Conservation (phyloP, 2,329 filamentous ascomycete genomes). For the Claviceps spartinae region DNA sequence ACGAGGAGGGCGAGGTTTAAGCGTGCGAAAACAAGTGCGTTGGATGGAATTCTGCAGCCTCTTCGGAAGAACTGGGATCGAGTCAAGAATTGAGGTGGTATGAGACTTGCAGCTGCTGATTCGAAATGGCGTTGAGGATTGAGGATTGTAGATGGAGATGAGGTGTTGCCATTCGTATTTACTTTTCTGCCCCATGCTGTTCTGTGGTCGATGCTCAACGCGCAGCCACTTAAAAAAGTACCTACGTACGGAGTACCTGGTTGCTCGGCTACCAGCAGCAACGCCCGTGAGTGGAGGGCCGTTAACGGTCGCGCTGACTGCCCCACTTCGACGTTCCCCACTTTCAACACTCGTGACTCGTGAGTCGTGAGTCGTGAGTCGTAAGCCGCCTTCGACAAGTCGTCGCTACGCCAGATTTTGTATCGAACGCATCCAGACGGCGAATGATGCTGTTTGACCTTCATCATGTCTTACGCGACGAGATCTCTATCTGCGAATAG, state of each 20-base stretch:
- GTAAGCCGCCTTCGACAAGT: neutral
- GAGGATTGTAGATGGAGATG: conserved; percentile 7
- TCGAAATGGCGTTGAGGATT: conserved; percentile 2
- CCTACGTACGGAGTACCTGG: conserved; percentile 6
- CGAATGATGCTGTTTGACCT: neutral
- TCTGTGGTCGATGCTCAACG: conserved; percentile 6
- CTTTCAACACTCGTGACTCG: neutral
- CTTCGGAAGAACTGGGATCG: neutral
- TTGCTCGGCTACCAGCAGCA: conserved; percentile 16
- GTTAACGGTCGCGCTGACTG: conserved; percentile 5
- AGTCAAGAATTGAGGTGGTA: neutral
- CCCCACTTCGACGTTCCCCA: conserved; percentile 12
- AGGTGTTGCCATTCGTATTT: conserved; percentile 20
- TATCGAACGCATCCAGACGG: neutral
- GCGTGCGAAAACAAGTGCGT: neutral
- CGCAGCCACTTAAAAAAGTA: conserved; percentile 7
- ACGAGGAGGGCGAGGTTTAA: neutral
- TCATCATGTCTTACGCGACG: conserved; percentile 41
- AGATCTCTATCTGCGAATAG: conserved; percentile 51
- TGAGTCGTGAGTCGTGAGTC: neutral
- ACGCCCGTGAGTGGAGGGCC: conserved; percentile 11
- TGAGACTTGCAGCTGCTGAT: neutral
- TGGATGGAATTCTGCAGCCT: neutral
- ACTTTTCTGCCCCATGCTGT: conserved; percentile 12
- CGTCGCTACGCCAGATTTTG: neutral